Evolutionary conservation across 225 moss, liverwort and hornwort genomes (phyloP), one percentile per base, ranked within the genome.

Genomic region (Straminergon stramineum): DNA sequence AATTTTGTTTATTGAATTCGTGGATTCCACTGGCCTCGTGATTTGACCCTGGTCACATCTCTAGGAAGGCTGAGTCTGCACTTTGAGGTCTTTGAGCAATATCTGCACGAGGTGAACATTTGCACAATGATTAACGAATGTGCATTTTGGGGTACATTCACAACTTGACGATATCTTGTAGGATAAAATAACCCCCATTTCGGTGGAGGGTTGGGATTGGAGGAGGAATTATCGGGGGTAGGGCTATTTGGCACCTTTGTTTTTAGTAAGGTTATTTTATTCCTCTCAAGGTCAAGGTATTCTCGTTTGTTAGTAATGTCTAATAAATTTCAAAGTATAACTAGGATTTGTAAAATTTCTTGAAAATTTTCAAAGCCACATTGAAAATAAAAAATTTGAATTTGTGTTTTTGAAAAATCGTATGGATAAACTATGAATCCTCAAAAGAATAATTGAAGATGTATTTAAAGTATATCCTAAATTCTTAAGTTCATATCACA

Each of bases 261-360:
- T 62, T 19, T 31, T 41, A 62, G 62, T 32, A 5, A 62, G 30
- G 7, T 63, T 63, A 43, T 20, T 63, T 82, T 32, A 45, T 43
- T 1, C 6, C 9, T 31, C 7, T 30, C 14, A 43, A 81, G 9
- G 14, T 61, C 41, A 81, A 60, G 19, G 28, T n/a, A 27, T 8
- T 19, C 3, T 2, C 2, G 2, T 1, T 28, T 39, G 9, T 9
- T 41, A 0, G 19, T 20, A 9, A 41, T 30, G 9, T 41, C 9
- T 6, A 31, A 58, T 27, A 58, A 39, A n/a, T n/a, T 80, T 1
- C 1, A 7, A 17, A 17, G 2, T 18, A 18, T 58, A 8, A 2
- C 11, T 58, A 39, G 2, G 1, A 28, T 12, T 78, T 23, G 6
- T 53, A 5, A 77, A 22, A 21, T 6, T 19, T 51, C 0, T 77